Base-by-base conservation (phyloP, 495 filamentous ascomycete genomes). In the Podospora pseudocomata region DNA sequence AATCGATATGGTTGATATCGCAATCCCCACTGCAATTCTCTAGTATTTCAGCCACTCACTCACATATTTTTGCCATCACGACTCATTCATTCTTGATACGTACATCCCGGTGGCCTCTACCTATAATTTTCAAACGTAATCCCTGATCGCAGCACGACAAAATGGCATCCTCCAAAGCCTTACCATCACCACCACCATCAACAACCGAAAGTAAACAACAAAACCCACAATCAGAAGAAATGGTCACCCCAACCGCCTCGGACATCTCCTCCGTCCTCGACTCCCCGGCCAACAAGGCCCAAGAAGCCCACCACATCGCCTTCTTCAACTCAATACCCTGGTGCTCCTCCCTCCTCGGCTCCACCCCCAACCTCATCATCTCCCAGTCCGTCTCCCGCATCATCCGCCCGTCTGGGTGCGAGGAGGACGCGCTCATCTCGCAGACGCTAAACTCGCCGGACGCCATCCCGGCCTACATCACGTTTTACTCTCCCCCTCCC, bases 251-350 rank as follows among this genome's bases (percentile, higher is more conserved):
- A 49, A 49, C 39, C 39, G 5, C 39, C 39, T 49, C 39, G 13
- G 39, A 49, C 39, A 49, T 49, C 13, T 49, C 39, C 9, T 49
- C 39, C 39, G 39, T 49, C 39, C 9, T 49, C 3, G 39, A 49
- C 11, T 49, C 39, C 55, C 55, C 55, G n/a, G 58, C 27, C 58
- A 69, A 72, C 67, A 63, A 15, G 2, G 27, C 26, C 53, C 44
- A 57, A 11, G 6, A 68, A 34, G 65, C 65, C 54, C 56, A 60
- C 5, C 81, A 85, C 49, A 71, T 79, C 30, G 75, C 74, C 23
- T 80, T 82, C 70, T 87, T 89, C 75, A 70, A 72, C 53, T 75
- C 81, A 26, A 87, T 87, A 66, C 84, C 87, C 15, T 89, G 87
- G 87, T 84, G 85, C 66, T 74, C 80, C n/a, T 63, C 70, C n/a